A percentile compares a stretch with the other conserved stretches of the same genome.
phyloP scores from a whole-genome alignment of 495 filamentous ascomycete genomes.

The Trichoderma gamsii region DNA sequence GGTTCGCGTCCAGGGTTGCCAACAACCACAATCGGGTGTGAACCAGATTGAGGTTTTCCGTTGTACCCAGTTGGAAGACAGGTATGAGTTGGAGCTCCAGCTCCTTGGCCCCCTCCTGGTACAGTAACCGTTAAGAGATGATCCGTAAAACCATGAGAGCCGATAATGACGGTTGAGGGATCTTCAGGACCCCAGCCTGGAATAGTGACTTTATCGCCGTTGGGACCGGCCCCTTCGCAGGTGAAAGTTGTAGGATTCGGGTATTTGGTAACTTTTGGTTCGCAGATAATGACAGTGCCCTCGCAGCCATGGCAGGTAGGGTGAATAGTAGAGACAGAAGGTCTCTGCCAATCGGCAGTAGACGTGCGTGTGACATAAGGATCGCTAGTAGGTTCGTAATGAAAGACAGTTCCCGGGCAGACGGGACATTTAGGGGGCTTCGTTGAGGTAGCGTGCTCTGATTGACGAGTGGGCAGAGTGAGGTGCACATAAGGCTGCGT shows the following conservation, averaged over 20 bases:
- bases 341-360: background rate
- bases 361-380: background rate
- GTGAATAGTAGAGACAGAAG: constrained; percentile 7
- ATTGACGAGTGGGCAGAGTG: constrained; percentile 5
- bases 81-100: background rate
- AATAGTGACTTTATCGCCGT: constrained; percentile 8
- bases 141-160: background rate
- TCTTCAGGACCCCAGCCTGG: background rate
- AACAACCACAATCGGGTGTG: background rate
- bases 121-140: background rate
- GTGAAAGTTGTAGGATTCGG: background rate
- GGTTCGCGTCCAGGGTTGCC: background rate
- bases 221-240: constrained; percentile 4
- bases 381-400: constrained; percentile 11
- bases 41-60: background rate
- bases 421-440: background rate
- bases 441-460: background rate
- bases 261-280: background rate
- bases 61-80: background rate
- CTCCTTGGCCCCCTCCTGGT: background rate
- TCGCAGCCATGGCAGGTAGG: constrained; percentile 11
- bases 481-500: constrained; percentile 7
- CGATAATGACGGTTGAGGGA: constrained; percentile 2
- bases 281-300: constrained; percentile 13
- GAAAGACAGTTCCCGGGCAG: constrained; percentile 13